Percentiles rank a stretch among this genome's conserved stretches.
These are phyloP conservation scores for Neoboletus brunneissimus DNA, from an alignment of 768 basidiomycete genomes.

Conservation along the genomic window DNA sequence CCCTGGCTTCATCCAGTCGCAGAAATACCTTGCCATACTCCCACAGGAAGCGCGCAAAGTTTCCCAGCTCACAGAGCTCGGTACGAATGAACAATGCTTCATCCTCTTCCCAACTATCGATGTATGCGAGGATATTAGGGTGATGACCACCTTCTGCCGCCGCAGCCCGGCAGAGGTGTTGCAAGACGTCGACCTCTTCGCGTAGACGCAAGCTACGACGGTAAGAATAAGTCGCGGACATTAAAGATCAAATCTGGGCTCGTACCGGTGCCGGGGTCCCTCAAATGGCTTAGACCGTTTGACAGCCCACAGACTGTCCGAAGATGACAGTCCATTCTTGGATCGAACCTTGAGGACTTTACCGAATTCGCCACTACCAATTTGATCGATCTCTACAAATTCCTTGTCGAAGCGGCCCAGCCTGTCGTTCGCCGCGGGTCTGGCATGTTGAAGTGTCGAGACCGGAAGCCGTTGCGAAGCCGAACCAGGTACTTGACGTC, in stretches of 20 bases:
- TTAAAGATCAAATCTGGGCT: conserved; percentile 26
- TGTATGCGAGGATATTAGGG: conserved; percentile 81
- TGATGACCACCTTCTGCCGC: conserved; percentile 38
- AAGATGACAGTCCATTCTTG: conserved; percentile 52
- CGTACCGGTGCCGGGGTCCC: conserved; percentile 83
- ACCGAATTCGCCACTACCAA: conserved; percentile 93
- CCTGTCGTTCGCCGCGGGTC: conserved; percentile 46
- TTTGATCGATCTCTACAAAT: conserved; percentile 73
- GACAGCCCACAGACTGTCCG: conserved; percentile 68
- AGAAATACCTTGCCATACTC: conserved; percentile 86
- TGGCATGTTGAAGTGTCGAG: conserved; percentile 19
- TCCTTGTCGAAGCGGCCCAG: conserved; percentile 74
- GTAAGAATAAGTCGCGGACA: conserved; percentile 19
- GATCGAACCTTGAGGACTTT: conserved; percentile 81
- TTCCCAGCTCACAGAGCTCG: conserved; percentile 91
- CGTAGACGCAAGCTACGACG: conserved; percentile 68
- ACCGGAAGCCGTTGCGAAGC: conserved; percentile 24
- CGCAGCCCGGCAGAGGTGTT: conserved; percentile 57
- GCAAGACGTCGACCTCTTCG: conserved; percentile 92
- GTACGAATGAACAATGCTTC: conserved; percentile 89
- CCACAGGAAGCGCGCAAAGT: conserved; percentile 86
- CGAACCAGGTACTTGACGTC: conserved; percentile 30
- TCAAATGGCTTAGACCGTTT: conserved; percentile 94
- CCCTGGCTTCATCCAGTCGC: conserved; percentile 82
- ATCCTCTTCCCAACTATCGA: conserved; percentile 96